Evolutionary conservation across 2,329 filamentous ascomycete genomes (phyloP).

Genomic region (Colletotrichum sp.): DNA sequence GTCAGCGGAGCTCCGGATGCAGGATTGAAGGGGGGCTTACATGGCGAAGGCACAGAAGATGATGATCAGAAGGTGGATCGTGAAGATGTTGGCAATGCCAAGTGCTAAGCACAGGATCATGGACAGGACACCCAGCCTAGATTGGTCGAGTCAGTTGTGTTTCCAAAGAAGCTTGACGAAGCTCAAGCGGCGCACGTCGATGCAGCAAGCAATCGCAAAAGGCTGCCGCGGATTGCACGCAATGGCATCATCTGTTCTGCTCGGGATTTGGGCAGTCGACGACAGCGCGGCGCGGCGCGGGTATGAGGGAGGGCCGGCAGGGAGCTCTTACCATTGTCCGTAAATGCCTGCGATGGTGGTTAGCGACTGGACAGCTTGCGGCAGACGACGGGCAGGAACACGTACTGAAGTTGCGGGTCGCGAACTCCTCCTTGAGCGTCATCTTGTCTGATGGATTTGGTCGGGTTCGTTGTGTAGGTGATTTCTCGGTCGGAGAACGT

Average conservation of each 20-base stretch:
- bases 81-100: conserved; percentile 72
- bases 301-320: not conserved
- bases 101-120: conserved; percentile 75
- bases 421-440: conserved; percentile 75
- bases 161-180: not conserved
- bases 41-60: conserved; percentile 59
- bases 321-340: conserved; percentile 71
- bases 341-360: conserved; percentile 66
- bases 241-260: not conserved
- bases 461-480: not conserved
- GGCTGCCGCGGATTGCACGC: not conserved
- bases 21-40: conserved; percentile 44
- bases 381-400: conserved; percentile 25
- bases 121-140: conserved; percentile 72
- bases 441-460: conserved; percentile 52
- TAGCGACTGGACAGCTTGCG: conserved; percentile 29
- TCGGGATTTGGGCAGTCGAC: not conserved
- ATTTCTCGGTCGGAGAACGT: conserved; percentile 19
- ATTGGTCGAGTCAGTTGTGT: conserved; percentile 23
- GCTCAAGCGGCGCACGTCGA: not conserved
- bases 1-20: not conserved
- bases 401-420: conserved; percentile 77
- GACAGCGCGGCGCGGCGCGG: not conserved
- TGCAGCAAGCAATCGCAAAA: not conserved
- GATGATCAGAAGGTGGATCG: conserved; percentile 52